These are phyloP conservation scores for Vigna angularis DNA, from an alignment of 306 rosid species.

Conservation along the genomic window DNA sequence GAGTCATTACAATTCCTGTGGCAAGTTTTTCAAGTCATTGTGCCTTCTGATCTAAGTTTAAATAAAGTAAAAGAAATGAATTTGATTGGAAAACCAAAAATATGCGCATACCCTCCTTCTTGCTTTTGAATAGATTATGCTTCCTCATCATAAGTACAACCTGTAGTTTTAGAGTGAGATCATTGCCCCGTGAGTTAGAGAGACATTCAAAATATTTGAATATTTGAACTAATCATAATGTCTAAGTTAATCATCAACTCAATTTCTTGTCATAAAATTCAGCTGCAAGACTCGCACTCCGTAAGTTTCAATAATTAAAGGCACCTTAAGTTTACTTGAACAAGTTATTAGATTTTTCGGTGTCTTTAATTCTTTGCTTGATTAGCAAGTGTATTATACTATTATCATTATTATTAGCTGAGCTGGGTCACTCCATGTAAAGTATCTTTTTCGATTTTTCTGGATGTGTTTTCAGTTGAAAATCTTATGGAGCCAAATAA, in stretches of 20 bases:
- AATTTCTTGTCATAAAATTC: constrained; percentile 1
- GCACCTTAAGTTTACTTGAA: neutral
- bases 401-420: neutral
- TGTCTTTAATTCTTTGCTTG: neutral
- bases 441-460: neutral
- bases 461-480: neutral
- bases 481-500: neutral
- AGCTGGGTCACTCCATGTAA: neutral
- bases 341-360: constrained; percentile 5
- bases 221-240: neutral
- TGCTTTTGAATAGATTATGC: constrained; percentile 67
- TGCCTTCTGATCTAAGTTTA: neutral
- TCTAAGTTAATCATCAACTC: constrained; percentile 5
- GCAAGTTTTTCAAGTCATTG: constrained; percentile 8
- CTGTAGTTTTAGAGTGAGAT: constrained; percentile 54
- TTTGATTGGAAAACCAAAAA: neutral
- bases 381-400: neutral
- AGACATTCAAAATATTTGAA: neutral
- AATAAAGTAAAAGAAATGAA: neutral
- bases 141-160: constrained; percentile 75
- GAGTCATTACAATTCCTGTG: constrained; percentile 60
- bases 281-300: neutral
- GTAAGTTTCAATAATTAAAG: constrained; percentile 12
- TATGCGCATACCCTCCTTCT: constrained; percentile 70
- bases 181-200: constrained; percentile 7